These are phyloP conservation scores for Salix brachista DNA, from an alignment of 345 rosid species.

Conservation along the genomic window DNA sequence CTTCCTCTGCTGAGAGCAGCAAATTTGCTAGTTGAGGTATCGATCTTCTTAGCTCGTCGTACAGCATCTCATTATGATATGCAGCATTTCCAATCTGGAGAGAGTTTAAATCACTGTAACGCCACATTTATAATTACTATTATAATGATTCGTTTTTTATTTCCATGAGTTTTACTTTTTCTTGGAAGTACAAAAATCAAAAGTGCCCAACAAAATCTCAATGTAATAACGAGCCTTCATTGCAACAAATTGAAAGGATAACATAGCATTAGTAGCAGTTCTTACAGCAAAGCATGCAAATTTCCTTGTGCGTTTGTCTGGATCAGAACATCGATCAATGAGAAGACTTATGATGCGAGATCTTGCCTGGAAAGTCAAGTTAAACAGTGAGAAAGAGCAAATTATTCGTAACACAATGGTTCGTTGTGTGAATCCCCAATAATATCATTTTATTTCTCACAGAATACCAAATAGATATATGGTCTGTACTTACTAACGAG, in stretches of 20 bases:
- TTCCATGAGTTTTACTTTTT: not conserved
- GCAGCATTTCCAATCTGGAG: constrained; percentile 92
- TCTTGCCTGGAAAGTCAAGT: constrained; percentile 49
- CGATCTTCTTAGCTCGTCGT: constrained; percentile 77
- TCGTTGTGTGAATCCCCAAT: not conserved
- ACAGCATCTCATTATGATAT: constrained; percentile 75
- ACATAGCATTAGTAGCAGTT: not conserved
- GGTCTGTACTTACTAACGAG: constrained; percentile 52
- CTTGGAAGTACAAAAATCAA: not conserved
- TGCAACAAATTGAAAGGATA: not conserved
- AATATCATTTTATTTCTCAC: not conserved
- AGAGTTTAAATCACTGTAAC: not conserved
- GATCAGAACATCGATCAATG: constrained; percentile 90
- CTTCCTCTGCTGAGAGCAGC: constrained; percentile 75
- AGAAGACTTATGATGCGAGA: constrained; percentile 62
- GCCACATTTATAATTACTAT: not conserved
- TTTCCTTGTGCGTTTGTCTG: constrained; percentile 85
- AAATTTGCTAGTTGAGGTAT: constrained; percentile 77
- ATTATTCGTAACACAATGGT: not conserved
- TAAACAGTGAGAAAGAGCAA: constrained; percentile 16
- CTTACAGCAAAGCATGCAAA: constrained; percentile 98
- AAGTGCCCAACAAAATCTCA: not conserved
- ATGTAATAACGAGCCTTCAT: not conserved
- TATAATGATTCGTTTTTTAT: not conserved
- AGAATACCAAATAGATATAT: not conserved